phyloP scores from a whole-genome alignment of 768 basidiomycete species.

The Pleurotus eryngii region DNA sequence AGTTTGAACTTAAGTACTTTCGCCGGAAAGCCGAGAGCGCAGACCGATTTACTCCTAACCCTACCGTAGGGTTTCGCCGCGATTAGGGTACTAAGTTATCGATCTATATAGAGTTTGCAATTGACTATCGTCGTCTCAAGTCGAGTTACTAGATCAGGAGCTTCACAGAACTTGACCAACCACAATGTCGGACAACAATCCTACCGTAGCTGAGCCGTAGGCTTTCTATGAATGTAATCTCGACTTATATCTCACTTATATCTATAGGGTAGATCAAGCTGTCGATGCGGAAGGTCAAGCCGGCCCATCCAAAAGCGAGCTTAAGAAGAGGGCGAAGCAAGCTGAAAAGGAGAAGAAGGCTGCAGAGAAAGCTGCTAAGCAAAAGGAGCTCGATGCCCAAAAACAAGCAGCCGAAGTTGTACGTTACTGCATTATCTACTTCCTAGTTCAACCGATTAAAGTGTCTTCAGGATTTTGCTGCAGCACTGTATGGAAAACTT shows the following conservation, averaged over 20 bases:
- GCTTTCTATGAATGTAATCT: background rate
- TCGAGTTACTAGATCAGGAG: too few relatives aligned
- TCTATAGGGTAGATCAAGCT: background rate
- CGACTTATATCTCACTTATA: background rate
- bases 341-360: slow-evolving; percentile 88
- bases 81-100: slow-evolving; percentile 11
- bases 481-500: slow-evolving; percentile 79
- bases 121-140: too few relatives aligned
- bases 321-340: slow-evolving; percentile 90
- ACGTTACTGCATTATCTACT: slow-evolving; percentile 13
- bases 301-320: slow-evolving; percentile 79
- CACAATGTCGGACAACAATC: background rate
- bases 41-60: slow-evolving; percentile 15
- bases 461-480: slow-evolving; percentile 65
- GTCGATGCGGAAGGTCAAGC: slow-evolving; percentile 21
- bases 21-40: slow-evolving; percentile 2
- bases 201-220: background rate
- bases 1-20: background rate
- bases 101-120: background rate
- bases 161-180: too few relatives aligned
- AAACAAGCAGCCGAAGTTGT: slow-evolving; percentile 66
- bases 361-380: slow-evolving; percentile 80
- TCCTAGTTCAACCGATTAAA: slow-evolving; percentile 7
- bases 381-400: slow-evolving; percentile 69
- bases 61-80: slow-evolving; percentile 14